These are phyloP conservation scores for Stagonosporopsis tanaceti DNA, from an alignment of 2,329 filamentous ascomycete species.

Conservation along the genomic window DNA sequence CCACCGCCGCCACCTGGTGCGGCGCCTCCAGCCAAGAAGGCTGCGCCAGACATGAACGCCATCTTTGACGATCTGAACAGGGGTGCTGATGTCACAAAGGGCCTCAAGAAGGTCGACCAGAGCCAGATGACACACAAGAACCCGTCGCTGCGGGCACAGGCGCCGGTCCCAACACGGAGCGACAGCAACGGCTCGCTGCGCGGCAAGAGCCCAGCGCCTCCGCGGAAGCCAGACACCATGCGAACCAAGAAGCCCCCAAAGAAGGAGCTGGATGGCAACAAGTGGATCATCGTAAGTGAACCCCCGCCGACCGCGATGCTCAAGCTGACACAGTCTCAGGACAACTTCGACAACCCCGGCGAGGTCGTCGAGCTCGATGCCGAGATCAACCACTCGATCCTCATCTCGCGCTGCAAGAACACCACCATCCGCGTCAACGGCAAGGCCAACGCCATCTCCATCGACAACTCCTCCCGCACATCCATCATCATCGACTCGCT, in stretches of 20 bases:
- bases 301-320: too few species aligned
- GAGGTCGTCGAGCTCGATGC: conserved; percentile 83
- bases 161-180: conserved; percentile 70
- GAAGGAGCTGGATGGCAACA: conserved; percentile 70
- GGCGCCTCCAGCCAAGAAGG: conserved; percentile 61
- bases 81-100: conserved; percentile 85
- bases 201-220: conserved; percentile 85
- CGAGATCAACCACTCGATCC: conserved; percentile 82
- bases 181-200: conserved; percentile 61
- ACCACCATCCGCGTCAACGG: conserved; percentile 87
- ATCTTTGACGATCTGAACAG: conserved; percentile 93
- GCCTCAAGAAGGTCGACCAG: conserved; percentile 90
- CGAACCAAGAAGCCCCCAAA: conserved; percentile 57
- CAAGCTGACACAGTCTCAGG: conserved; percentile 57
- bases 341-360: conserved; percentile 84
- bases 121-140: conserved; percentile 99
- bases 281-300: conserved; percentile 81
- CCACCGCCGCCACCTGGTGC: conserved; percentile 44
- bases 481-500: conserved; percentile 89
- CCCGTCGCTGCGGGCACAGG: conserved; percentile 78
- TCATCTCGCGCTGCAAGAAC: conserved; percentile 92
- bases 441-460: conserved; percentile 95
- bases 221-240: conserved; percentile 65
- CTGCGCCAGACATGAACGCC: conserved; percentile 73
- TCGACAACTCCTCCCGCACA: conserved; percentile 86